Evolutionary conservation across 176 grass and related monocot genomes (phyloP), one percentile per base, ranked within the genome.

Genomic region (Pontederia paniculata): DNA sequence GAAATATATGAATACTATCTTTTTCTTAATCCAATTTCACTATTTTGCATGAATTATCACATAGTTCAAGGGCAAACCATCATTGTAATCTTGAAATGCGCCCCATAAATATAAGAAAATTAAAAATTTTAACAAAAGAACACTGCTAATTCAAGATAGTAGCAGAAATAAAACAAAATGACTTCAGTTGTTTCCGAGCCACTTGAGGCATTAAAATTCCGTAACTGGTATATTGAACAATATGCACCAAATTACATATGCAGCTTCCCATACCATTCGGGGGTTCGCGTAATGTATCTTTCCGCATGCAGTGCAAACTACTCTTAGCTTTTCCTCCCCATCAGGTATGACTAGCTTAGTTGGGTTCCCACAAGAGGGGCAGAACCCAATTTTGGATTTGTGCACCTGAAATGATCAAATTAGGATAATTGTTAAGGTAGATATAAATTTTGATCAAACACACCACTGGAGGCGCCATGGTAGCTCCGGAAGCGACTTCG

Each of bases 231-330:
- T 58, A 17, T 57, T 17, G 16, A 51, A 48, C 18, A 56, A 42
- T 52, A 20, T 21, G 48, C 49, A 28, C 12, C n/a, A 52, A 70
- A 37, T 44, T 50, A 14, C 23, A 17, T 9, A 58, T 42, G 25
- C 41, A 66, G 3, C 71, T 23, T 21, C 18, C 0, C 48, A 17
- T 88, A 98, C 93, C 93, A 98, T 98, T 84, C 91, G 91, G 5
- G 93, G 93, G 58, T 98, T 98, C 21, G 91, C 93, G 25, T 91
- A 98, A 72, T 98, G 93, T 41, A 98, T 80, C 77, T 77, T 88
- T 44, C 74, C 87, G 70, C 93, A 98, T 25, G 77, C 74, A 8
- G 87, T 84, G 50, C 93, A 98, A 54, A 98, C 61, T 59, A 86
- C 87, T 54, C 93, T 98, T 47, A 84, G 70, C 70, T 88, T 98